Evolutionary conservation across 2,329 filamentous ascomycete genomes (phyloP), one percentile per base, ranked within the genome.

Genomic region (Incumbomyces delicatus): DNA sequence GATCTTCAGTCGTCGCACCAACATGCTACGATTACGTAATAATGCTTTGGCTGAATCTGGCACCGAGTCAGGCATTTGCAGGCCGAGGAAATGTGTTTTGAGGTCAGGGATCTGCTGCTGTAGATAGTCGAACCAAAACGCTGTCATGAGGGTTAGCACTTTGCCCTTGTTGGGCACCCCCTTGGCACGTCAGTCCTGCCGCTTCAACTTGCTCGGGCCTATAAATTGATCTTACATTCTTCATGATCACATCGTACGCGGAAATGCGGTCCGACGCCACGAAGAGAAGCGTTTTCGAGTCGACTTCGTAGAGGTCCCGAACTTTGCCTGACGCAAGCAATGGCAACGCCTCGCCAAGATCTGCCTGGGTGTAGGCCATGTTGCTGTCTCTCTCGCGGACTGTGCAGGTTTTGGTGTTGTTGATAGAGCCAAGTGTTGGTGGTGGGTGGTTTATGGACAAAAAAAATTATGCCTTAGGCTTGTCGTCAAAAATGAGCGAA

Each of bases 181-280:
- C 78, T 83, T 48, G 22, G 48, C 78, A 35, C 2, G 35, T 55
- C 38, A 47, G 42, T 43, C 33, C 49, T 18, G 22, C 8, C 18
- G 30, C 32, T 7, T 33, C 13, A 30, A 10, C 27, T 57, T 3
- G 66, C n/a, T n/a, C n/a, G n/a, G n/a, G n/a, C n/a, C 57, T 41
- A 22, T 36, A 18, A 7, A 37, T 8, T 12, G 17, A 37, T 36
- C 66, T 60, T 63, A 81, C 80, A 67, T 92, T 95, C 58, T 77
- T 70, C 74, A 94, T 81, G 57, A 94, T 80, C 57, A 94, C 87
- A 75, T 96, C 90, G 72, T 90, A 96, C 47, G 92, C 92, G 18
- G 87, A 95, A 64, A 95, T 92, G 56, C 92, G 83, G 69, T 95
- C 89, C 12, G 86, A 85, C 18, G 86, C 83, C 46, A 89, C 80